Evolutionary conservation across 2,329 filamentous ascomycete species (phyloP).

Genomic region (Trichoderma sp.): DNA sequence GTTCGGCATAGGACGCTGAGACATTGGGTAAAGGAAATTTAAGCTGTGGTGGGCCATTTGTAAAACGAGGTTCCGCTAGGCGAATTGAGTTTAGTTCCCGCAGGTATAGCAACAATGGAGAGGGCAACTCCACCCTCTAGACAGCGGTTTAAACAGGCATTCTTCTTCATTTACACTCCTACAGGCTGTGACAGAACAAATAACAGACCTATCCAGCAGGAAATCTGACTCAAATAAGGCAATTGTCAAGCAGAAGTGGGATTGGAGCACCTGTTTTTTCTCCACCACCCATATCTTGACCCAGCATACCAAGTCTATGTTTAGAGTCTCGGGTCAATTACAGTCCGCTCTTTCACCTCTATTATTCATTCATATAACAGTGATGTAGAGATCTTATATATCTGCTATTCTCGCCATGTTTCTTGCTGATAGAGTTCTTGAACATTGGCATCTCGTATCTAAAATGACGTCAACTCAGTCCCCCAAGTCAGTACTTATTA

Average conservation of each 20-base stretch:
- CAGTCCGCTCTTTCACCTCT: background rate
- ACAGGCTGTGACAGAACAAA: background rate
- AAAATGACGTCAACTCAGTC: background rate
- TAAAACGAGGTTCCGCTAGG: background rate
- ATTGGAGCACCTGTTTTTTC: background rate
- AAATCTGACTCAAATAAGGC: background rate
- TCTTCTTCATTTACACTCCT: too few species aligned
- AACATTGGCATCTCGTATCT: background rate
- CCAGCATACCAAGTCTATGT: background rate
- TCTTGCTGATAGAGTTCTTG: background rate
- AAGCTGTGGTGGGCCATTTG: background rate
- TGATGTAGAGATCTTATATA: background rate
- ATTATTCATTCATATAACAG: background rate
- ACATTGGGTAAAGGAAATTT: background rate
- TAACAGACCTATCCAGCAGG: background rate
- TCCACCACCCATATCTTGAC: background rate
- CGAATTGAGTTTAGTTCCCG: background rate
- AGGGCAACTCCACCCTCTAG: background rate
- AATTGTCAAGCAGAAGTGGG: background rate
- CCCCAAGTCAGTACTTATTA: slow-evolving; percentile 33
- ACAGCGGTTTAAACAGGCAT: background rate
- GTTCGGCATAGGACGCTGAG: background rate
- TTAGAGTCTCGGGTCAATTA: background rate
- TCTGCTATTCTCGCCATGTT: background rate
- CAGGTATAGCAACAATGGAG: background rate